Base-by-base conservation (phyloP, 306 rosid genomes). In the Gleditsia sinensis region DNA sequence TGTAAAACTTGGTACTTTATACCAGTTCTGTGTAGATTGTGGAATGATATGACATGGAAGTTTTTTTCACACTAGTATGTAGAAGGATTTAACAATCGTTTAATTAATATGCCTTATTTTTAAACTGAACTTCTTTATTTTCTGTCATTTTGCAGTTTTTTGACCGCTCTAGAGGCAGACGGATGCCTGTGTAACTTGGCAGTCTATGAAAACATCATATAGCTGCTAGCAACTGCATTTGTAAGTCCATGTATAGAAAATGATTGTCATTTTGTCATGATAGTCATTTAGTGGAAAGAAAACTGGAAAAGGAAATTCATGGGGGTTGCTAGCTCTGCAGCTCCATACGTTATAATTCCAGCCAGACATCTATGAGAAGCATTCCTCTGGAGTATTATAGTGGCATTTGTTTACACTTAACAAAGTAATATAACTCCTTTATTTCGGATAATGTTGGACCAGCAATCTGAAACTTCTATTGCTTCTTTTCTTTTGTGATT, bases 81-180 rank as follows among this genome's bases (percentile, higher is more conserved):
- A 11, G 54, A 65, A 75, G 24, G 45, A 21, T 27, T 69, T 69
- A 14, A 27, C 56, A 34, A 65, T 53, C 25, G 46, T 71, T 61
- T 53, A 36, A 13, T 55, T 45, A 23, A 42, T 34, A 42, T 20
- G 59, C 71, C 67, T 61, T 21, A 63, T 8, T 12, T 66, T 65
- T 45, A 24, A 76, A n/a, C 62, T 58, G 56, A 66, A 36, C 33
- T 39, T 46, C 33, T 8, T 59, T 16, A 12, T 65, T 19, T 25
- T 78, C 55, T 72, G 51, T 80, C 16, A 21, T 53, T 43, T 24
- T 78, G 87, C 97, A 94, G 98, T 12, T 94, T 61, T 56, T 94
- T 30, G 98, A 90, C n/a, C 89, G 91, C 66, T 87, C 88, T 11
- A 87, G 96, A 75, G 84, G 96, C 28, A 89, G 80, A 75, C 86